Conservation (phyloP, 179 eudicot species). For the Beta lomatogona region DNA sequence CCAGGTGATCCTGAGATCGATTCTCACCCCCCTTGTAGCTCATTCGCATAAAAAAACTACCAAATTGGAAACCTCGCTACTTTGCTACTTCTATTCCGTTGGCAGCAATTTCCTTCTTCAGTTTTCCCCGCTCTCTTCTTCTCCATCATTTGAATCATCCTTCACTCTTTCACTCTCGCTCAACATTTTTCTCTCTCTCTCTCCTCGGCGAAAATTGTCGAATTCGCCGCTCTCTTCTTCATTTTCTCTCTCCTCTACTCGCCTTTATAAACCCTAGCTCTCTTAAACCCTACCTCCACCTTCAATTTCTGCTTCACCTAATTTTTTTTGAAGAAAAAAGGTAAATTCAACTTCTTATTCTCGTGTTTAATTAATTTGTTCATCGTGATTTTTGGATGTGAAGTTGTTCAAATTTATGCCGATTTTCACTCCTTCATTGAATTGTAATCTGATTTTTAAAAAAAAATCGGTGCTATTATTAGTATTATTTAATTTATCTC, state of each 20-base stretch:
- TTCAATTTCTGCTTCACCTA: not conserved
- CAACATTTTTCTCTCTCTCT: not conserved
- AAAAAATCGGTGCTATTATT: too few species aligned
- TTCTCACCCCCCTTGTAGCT: too few species aligned
- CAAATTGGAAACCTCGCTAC: too few species aligned
- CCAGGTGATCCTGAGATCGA: too few species aligned
- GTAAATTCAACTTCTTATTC: not conserved
- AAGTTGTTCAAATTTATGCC: not conserved
- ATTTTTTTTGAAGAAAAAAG: not conserved
- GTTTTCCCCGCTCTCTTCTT: not conserved
- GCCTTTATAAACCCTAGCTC: constrained; percentile 12
- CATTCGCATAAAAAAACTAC: accelerated
- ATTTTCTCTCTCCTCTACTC: not conserved
- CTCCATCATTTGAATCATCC: not conserved
- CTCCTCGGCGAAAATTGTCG: not conserved
- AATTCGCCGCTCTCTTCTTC: not conserved
- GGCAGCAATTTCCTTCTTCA: not conserved
- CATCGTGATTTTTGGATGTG: not conserved
- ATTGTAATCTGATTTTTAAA: too few species aligned
- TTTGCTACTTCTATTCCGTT: too few species aligned
- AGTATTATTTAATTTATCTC: too few species aligned
- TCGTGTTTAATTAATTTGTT: not conserved
- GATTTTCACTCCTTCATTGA: too few species aligned
- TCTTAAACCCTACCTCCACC: constrained; percentile 8
- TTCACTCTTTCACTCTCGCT: not conserved